phyloP scores from a whole-genome alignment of 495 filamentous ascomycete species.

The Margaritispora aquatica region DNA sequence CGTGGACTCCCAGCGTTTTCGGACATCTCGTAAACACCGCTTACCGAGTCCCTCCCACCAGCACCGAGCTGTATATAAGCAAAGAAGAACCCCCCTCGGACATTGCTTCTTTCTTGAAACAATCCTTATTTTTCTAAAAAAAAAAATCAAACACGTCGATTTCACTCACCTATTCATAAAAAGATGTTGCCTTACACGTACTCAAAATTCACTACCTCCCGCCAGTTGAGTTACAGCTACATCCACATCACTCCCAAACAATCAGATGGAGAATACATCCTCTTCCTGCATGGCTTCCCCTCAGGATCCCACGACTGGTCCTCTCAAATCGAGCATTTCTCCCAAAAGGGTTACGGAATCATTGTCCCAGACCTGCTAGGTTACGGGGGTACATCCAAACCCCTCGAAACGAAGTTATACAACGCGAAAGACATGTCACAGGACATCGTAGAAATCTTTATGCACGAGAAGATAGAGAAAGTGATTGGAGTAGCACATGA shows the following conservation, averaged over 20 bases:
- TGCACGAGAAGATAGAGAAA: conserved; percentile 19
- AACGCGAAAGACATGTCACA: conserved; percentile 27
- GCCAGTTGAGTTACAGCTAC: conserved; percentile 28
- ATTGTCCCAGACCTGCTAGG: conserved; percentile 40
- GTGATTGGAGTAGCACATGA: conserved; percentile 28
- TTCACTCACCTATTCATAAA: no score
- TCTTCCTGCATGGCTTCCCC: conserved; percentile 36
- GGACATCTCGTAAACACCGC: not conserved
- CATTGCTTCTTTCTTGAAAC: not conserved
- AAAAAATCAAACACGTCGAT: no score
- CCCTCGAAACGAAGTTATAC: conserved; percentile 28
- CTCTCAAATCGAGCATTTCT: conserved; percentile 30
- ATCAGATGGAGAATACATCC: conserved; percentile 28
- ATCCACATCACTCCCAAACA: conserved; percentile 2
- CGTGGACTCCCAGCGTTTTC: not conserved
- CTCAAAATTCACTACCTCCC: conserved; percentile 4
- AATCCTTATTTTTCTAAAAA: no score
- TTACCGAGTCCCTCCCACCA: not conserved
- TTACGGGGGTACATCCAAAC: conserved; percentile 39
- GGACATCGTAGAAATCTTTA: conserved; percentile 27
- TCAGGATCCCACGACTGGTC: conserved; percentile 36
- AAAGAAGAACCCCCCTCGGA: not conserved
- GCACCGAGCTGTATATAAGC: not conserved
- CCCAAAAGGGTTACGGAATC: conserved; percentile 33
- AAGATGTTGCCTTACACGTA: not conserved